Evolutionary conservation across 768 basidiomycete species (phyloP).

Genomic region (Panaeolus cyanescens): DNA sequence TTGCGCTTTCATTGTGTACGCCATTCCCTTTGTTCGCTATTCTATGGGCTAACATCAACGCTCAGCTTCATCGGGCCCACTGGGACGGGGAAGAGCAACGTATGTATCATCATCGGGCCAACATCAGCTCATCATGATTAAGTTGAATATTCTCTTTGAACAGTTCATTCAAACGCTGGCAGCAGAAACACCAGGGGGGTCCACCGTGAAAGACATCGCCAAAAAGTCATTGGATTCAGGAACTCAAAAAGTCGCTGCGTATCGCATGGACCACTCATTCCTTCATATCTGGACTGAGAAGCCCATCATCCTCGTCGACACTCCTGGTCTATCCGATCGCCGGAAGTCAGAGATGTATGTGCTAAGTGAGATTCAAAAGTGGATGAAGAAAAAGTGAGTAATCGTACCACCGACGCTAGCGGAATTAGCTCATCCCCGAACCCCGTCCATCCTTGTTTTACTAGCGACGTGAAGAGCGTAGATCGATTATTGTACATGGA

Average conservation of each 20-base stretch:
- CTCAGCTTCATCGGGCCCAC: not conserved
- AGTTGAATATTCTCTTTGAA: not conserved
- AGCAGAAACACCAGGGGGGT: not conserved
- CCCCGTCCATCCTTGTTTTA: not conserved
- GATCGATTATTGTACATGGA: not conserved
- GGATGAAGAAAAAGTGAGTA: not conserved
- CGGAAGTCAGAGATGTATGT: not conserved
- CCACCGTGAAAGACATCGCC: not conserved
- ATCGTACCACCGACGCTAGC: not conserved
- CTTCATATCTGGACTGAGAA: not conserved
- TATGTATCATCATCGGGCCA: not conserved
- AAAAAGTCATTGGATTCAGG: not conserved
- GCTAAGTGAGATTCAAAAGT: not conserved
- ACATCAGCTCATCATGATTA: not conserved
- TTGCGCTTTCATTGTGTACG: not conserved
- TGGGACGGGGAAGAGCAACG: not conserved
- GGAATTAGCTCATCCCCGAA: not conserved
- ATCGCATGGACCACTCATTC: not conserved
- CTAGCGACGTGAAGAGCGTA: not conserved
- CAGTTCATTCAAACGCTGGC: not conserved
- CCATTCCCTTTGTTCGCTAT: not conserved
- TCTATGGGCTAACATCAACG: not conserved
- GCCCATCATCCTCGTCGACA: not conserved
- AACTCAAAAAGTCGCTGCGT: not conserved
- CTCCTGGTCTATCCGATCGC: not conserved